phyloP scores from a whole-genome alignment of 2,329 filamentous ascomycete genomes.

The Raffaelea deltoideospora region DNA sequence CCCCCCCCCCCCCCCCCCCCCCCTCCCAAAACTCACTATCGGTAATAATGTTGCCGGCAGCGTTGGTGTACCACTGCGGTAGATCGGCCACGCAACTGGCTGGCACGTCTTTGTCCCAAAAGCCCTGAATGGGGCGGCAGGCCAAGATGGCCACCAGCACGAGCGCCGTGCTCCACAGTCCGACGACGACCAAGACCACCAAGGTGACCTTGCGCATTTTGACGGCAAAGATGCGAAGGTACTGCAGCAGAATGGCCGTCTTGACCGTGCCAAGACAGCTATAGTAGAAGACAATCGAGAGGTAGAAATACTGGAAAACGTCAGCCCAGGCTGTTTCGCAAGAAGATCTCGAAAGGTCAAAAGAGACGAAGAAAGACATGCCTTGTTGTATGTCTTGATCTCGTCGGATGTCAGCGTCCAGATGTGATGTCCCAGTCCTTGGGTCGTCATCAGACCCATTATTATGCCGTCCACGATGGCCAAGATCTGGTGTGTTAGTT shows the following conservation, averaged over 20 bases:
- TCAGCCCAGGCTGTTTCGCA: background rate
- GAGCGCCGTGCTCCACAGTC: slow-evolving; percentile 20
- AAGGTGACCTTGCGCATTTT: slow-evolving; percentile 17
- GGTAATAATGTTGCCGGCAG: slow-evolving; percentile 21
- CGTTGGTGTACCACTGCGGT: slow-evolving; percentile 21
- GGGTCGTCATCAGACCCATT: slow-evolving; percentile 7
- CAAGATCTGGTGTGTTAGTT: slow-evolving; percentile 1
- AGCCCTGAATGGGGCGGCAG: slow-evolving; percentile 19
- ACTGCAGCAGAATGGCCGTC: slow-evolving; percentile 22
- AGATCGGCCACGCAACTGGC: slow-evolving; percentile 19
- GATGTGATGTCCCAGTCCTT: slow-evolving; percentile 8
- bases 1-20: too few relatives aligned
- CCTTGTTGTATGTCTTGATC: slow-evolving; percentile 5
- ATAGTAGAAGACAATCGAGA: slow-evolving; percentile 23
- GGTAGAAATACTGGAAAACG: slow-evolving; percentile 18
- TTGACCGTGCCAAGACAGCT: slow-evolving; percentile 19
- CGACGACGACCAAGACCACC: slow-evolving; percentile 16
- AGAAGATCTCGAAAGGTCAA: background rate
- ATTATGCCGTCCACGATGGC: slow-evolving; percentile 4
- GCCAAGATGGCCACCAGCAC: slow-evolving; percentile 19
- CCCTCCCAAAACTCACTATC: slow-evolving; percentile 14
- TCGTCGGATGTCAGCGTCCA: slow-evolving; percentile 5
- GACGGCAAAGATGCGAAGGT: slow-evolving; percentile 21
- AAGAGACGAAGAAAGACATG: background rate
- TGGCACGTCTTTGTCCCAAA: slow-evolving; percentile 15